phyloP scores from a whole-genome alignment of 176 grass and related monocot genomes.

The Raddia guianensis region DNA sequence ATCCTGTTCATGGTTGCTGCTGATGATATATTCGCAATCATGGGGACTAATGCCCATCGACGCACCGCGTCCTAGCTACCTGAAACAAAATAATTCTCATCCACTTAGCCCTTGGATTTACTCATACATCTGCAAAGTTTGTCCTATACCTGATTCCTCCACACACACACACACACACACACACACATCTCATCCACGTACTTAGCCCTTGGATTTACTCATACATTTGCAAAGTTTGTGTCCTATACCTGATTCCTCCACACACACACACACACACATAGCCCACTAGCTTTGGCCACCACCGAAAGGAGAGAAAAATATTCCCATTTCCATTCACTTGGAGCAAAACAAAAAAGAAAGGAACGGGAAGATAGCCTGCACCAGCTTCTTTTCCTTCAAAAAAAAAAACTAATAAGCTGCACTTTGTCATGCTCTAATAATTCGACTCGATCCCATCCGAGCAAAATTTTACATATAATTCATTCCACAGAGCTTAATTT shows the following conservation, averaged over 20 bases:
- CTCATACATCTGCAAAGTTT: slow-evolving; percentile 13
- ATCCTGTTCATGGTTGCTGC: slow-evolving; percentile 34
- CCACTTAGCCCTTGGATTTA: slow-evolving; percentile 38
- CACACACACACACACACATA: not conserved
- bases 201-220: slow-evolving; percentile 35
- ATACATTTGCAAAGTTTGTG: slow-evolving; percentile 30
- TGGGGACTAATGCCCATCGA: slow-evolving; percentile 44
- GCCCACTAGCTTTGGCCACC: slow-evolving; percentile 31
- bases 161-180: not conserved
- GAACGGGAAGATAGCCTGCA: slow-evolving; percentile 8
- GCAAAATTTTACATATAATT: slow-evolving; percentile 28
- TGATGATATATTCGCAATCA: slow-evolving; percentile 59
- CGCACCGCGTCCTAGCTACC: slow-evolving; percentile 60
- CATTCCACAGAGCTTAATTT: slow-evolving; percentile 9
- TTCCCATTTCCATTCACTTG: slow-evolving; percentile 60
- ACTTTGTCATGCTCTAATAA: slow-evolving; percentile 31
- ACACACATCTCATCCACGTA: slow-evolving; percentile 7
- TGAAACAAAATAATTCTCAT: slow-evolving; percentile 44
- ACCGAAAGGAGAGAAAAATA: slow-evolving; percentile 30
- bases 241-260: slow-evolving; percentile 51
- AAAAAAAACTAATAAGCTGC: slow-evolving; percentile 39
- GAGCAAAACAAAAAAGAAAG: slow-evolving; percentile 28
- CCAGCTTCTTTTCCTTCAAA: slow-evolving; percentile 44
- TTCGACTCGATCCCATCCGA: not conserved
- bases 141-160: slow-evolving; percentile 52